phyloP scores from a whole-genome alignment of 805 yeast species.

The Ogataea trehalophila region DNA sequence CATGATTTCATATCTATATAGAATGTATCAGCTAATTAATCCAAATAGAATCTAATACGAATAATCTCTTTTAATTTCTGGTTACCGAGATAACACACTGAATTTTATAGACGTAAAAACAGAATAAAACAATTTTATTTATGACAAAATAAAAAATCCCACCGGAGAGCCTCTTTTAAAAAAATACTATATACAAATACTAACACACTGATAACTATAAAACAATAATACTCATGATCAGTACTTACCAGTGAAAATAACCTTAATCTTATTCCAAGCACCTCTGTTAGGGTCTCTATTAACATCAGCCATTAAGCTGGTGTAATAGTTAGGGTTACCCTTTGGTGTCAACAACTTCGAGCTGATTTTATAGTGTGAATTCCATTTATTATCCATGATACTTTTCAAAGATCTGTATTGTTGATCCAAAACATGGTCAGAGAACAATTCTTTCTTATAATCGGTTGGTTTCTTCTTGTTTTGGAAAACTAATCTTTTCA shows the following conservation, averaged over 20 bases:
- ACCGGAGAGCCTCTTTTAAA: neutral
- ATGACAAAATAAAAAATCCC: too few species aligned
- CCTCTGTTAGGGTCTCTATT: constrained; percentile 57
- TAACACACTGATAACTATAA: neutral
- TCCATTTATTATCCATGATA: constrained; percentile 56
- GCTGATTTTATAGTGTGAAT: constrained; percentile 56
- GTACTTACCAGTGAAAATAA: constrained; percentile 71
- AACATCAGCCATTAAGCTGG: constrained; percentile 63
- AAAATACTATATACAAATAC: neutral
- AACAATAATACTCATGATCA: constrained; percentile 3
- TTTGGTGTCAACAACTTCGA: constrained; percentile 71
- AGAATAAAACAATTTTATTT: too few species aligned
- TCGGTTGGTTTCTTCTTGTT: constrained; percentile 33
- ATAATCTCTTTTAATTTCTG: too few species aligned
- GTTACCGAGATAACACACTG: too few species aligned
- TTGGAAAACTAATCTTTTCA: constrained; percentile 35
- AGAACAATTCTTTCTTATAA: constrained; percentile 45
- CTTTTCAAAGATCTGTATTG: constrained; percentile 57
- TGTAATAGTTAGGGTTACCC: constrained; percentile 79
- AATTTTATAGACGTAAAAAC: too few species aligned
- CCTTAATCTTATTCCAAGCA: constrained; percentile 59
- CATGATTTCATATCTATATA: too few species aligned
- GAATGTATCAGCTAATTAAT: too few species aligned
- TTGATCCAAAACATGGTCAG: constrained; percentile 40
- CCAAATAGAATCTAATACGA: too few species aligned